Percentiles rank a stretch among this genome's conserved stretches.
Conservation (phyloP, 495 filamentous ascomycete species). For the Annulohypoxylon nitens region DNA sequence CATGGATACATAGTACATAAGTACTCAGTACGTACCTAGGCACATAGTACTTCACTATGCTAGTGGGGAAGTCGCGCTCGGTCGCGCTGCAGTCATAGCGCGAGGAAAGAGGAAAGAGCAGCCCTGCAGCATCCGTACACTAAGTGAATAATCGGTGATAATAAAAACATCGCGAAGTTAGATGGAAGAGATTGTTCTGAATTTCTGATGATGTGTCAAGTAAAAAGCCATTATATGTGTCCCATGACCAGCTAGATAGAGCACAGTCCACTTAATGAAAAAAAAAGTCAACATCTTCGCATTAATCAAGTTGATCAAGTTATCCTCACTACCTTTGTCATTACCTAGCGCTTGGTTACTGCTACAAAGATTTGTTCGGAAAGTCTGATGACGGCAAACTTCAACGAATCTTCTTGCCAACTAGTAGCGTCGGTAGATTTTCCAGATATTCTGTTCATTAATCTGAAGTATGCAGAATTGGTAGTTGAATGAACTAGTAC, state of each 20-base stretch:
- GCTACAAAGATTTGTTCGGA: not conserved
- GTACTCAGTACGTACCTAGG: too few relatives aligned
- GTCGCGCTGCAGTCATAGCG: not conserved
- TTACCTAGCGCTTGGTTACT: not conserved
- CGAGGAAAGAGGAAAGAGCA: not conserved
- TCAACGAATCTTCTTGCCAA: not conserved
- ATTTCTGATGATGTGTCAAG: not conserved
- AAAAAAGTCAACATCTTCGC: not conserved
- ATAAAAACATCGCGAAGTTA: not conserved
- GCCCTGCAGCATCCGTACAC: not conserved
- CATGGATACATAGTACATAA: too few relatives aligned
- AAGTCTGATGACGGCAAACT: not conserved
- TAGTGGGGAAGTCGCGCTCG: not conserved
- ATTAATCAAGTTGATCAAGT: not conserved
- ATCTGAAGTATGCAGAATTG: too few relatives aligned
- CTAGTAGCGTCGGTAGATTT: too few relatives aligned
- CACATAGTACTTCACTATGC: not conserved
- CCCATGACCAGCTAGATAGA: not conserved
- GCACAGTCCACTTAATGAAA: not conserved
- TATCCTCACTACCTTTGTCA: not conserved
- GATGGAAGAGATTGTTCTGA: not conserved
- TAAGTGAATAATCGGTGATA: not conserved
- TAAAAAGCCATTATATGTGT: not conserved
- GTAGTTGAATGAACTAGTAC: too few relatives aligned
- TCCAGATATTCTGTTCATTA: too few relatives aligned